Evolutionary conservation across 345 rosid species (phyloP), one percentile per base, ranked within the genome.

Genomic region (Linum usitatissimum): DNA sequence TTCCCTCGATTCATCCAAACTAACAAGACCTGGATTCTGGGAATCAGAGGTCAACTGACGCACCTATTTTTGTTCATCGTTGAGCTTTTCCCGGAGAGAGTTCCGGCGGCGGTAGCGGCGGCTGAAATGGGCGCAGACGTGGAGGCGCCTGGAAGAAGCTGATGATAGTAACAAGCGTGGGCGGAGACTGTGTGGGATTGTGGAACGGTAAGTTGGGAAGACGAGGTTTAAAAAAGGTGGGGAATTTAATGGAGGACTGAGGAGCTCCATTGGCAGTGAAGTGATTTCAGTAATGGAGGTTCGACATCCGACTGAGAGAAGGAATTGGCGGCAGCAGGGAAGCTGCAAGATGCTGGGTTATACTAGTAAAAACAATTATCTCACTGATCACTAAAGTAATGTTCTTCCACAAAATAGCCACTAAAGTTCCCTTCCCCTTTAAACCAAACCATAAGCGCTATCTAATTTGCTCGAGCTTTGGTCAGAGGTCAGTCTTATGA

Each of bases 71-170:
- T 53, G 18, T 57, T 82, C 81, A 57, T 70, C 72, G 61, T 71
- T 40, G 30, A 81, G 79, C 79, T 90, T 90, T 66, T 82, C 68
- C 76, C 97, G 74, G 36, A 90, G 80, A 12, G 81, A 82, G 70
- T 87, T 90, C 0, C 86, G 83, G 65, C 97, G 88, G 21, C 66
- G 70, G 7, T 76, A 64, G 30, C 79, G 71, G 56, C 83, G 73
- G 23, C 84, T 76, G 54, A 82, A 84, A 48, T 71, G 84, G 68
- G 88, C 88, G 5, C 87, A 87, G 66, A 80, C 74, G 28, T 34
- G 75, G 59, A 66, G 70, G 39, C 17, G 34, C 60, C 56, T 57
- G 40, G 72, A 2, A 7, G 28, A 30, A 56, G 68, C 65, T 54
- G 56, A 64, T 31, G 66, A 39, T 23, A 73, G 55, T 62, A 49